Base-by-base conservation (phyloP, 495 filamentous ascomycete genomes). In the Aspergillus sclerotioniger region DNA sequence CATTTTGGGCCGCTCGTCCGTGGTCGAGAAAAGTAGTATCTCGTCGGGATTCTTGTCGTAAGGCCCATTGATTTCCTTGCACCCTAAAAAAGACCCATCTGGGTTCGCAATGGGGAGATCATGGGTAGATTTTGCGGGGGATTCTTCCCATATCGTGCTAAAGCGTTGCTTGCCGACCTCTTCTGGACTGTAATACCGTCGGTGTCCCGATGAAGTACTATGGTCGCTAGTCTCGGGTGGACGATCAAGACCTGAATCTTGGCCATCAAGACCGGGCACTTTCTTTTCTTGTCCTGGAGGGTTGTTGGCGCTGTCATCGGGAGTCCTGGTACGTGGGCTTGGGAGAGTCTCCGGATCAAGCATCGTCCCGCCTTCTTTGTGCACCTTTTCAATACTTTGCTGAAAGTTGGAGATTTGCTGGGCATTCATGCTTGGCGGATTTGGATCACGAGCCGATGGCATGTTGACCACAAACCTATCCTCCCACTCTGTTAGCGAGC, bases 61-160 rank as follows among this genome's bases (percentile, higher is more conserved):
- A 10, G 70, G 64, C 12, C 67, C 67, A 54, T 72, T 71, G 54
- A 77, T 76, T 48, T 75, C 73, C 65, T 71, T 74, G 70, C 75
- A 77, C 12, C 73, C 75, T 72, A 78, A 75, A 72, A 78, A 78
- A 72, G 73, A 77, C 13, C 75, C 76, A 28, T 77, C 75, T 0
- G 59, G 56, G 29, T 65, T 70, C 6, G 67, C 35, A 8, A 62
- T 62, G 3, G 49, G 43, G 41, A 56, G 25, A 39, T 65, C 67
- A 19, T 65, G 63, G 37, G 65, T 73, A 16, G 56, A 33, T 54
- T 70, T 69, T 8, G 58, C 53, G 12, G 71, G 65, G 3, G 65
- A 67, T 28, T 76, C 69, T 39, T 76, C 72, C 69, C 69, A 76
- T 21, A 74, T 74, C 0, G 71, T 74, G 59, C 76, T 75, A 29